phyloP scores from a whole-genome alignment of 345 rosid species.

The Lepidium sativum region DNA sequence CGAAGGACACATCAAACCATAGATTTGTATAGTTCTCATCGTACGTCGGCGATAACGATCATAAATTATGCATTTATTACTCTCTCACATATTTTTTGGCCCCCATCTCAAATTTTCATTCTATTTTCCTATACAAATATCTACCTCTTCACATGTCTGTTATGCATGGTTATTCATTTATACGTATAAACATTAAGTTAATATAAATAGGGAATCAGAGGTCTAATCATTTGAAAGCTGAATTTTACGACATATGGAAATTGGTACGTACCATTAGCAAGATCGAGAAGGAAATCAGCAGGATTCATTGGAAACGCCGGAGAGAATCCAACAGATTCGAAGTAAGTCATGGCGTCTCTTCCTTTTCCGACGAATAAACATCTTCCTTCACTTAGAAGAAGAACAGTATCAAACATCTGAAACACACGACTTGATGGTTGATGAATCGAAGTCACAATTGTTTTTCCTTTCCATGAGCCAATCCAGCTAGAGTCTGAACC shows the following conservation, averaged over 20 bases:
- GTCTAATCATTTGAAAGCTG: not conserved
- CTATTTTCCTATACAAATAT: constrained; percentile 24
- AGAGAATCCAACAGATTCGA: constrained; percentile 69
- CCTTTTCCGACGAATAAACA: constrained; percentile 73
- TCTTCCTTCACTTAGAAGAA: constrained; percentile 75
- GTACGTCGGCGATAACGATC: constrained; percentile 26
- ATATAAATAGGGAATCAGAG: not conserved
- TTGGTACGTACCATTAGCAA: constrained; percentile 77
- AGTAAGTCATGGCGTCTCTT: constrained; percentile 55
- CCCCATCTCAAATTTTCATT: constrained; percentile 17
- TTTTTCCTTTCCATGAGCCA: constrained; percentile 64
- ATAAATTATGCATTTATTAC: constrained; percentile 21
- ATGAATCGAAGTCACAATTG: constrained; percentile 78
- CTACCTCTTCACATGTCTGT: constrained; percentile 12
- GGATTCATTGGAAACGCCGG: constrained; percentile 97
- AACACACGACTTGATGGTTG: constrained; percentile 93
- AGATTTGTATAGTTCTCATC: constrained; percentile 21
- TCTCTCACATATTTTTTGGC: constrained; percentile 5
- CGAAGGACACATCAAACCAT: constrained; percentile 13
- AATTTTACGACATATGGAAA: too few species aligned
- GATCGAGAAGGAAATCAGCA: constrained; percentile 94
- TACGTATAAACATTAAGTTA: too few species aligned
- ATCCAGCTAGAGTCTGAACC: constrained; percentile 39
- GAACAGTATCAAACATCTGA: constrained; percentile 74
- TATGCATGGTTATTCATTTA: constrained; percentile 1